Base-by-base conservation (phyloP, 306 rosid genomes). In the Cucurbita argyrosperma region DNA sequence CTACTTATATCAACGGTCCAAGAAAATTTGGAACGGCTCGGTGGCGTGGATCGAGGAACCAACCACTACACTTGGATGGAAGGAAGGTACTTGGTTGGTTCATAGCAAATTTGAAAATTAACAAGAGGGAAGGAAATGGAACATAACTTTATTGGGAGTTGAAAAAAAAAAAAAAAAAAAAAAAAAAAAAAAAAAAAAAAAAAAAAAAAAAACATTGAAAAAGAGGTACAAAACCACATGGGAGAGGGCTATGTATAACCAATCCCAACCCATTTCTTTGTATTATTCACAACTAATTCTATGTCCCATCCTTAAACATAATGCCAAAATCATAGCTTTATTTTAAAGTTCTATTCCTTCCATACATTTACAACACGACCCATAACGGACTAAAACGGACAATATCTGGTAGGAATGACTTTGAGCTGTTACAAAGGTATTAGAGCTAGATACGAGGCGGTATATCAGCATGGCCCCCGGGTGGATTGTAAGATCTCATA, bases 101-200 rank as follows among this genome's bases (percentile, higher is more conserved):
- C 47, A 13, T 21, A 5, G 14, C 54, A 7, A 19, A 2, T 67
- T 67, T 46, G 39, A 46, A 67, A 43, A 46, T 67, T 10, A 67
- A 67, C 21, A 9, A 67, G 42, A 68, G 74, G 74, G 59, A 50
- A 43, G 9, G 15, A 43, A 65, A 4, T 65, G n/a, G 5, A 40
- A 66, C 42, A 67, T 15, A 69, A 50, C 74, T 70, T 70, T 70
- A 70, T 70, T 70, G 74, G 74, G 74, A 69, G 59, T 69, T 7
- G 10, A 15, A 69, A 69, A 69, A 2, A 67, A 6, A 50, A 68
- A 68, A 35, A 46, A 30, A 30, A 30, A 30, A 30, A 30, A 30
- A 30, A 30, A 30, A 30, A 23, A 23, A 23, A 49, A 21, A 21
- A 21, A 15, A 70, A 70, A 70, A 2, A 68, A 6, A 50, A 68